These are phyloP conservation scores for Didymella sp. DNA, from an alignment of 2,329 filamentous ascomycete species.

Conservation along the genomic window DNA sequence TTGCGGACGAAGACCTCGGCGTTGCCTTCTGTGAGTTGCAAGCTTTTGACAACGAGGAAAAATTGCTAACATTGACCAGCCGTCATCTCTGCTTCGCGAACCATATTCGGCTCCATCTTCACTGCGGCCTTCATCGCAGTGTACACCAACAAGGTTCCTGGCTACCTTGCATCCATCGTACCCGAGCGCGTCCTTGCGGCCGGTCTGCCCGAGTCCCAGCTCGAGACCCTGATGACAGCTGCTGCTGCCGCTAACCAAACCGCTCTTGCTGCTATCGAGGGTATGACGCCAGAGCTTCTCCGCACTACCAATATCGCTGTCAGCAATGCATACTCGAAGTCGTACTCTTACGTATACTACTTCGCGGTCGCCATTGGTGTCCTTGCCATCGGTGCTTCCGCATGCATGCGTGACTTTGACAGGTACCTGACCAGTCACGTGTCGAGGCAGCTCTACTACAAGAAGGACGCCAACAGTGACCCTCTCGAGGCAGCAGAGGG, in stretches of 20 bases:
- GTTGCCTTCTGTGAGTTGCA: slow-evolving; percentile 23
- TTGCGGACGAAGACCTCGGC: slow-evolving; percentile 23
- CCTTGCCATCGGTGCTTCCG: slow-evolving; percentile 21
- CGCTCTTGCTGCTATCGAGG: slow-evolving; percentile 12
- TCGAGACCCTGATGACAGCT: slow-evolving; percentile 25
- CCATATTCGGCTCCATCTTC: slow-evolving; percentile 28
- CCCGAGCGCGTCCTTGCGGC: slow-evolving; percentile 20
- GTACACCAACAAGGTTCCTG: slow-evolving; percentile 29
- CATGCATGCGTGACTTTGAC: slow-evolving; percentile 29
- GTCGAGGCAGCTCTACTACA: slow-evolving; percentile 23
- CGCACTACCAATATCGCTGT: slow-evolving; percentile 21
- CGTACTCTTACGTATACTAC: slow-evolving; percentile 35
- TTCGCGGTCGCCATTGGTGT: slow-evolving; percentile 26
- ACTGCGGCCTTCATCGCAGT: slow-evolving; percentile 32
- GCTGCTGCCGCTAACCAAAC: slow-evolving; percentile 21
- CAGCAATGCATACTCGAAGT: slow-evolving; percentile 22
- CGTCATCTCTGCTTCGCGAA: slow-evolving; percentile 25
- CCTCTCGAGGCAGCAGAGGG: slow-evolving; percentile 12
- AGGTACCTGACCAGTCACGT: slow-evolving; percentile 30
- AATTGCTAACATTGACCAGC: neutral
- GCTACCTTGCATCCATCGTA: slow-evolving; percentile 23
- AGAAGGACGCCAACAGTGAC: slow-evolving; percentile 14
- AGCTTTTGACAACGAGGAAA: neutral
- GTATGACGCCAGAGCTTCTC: slow-evolving; percentile 25
- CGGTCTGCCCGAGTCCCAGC: slow-evolving; percentile 23